Evolutionary conservation across 176 grass and related monocot species (phyloP).

Genomic region (Coix lacrymajobi): DNA sequence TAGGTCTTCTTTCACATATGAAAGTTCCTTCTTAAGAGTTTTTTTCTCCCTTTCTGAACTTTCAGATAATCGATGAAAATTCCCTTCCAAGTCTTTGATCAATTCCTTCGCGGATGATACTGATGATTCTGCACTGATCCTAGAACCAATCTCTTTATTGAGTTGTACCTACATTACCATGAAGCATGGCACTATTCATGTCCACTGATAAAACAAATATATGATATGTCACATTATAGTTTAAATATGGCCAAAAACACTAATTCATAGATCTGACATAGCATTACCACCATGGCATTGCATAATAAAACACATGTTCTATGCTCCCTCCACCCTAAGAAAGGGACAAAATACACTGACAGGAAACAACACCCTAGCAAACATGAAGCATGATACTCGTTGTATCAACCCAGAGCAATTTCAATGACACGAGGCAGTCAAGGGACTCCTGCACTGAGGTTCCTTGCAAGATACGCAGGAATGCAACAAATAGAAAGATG

Average conservation of each 20-base stretch:
- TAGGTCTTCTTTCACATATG: slow-evolving; percentile 66
- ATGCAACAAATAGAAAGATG: background rate
- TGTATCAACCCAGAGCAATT: background rate
- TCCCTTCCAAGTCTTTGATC: slow-evolving; percentile 59
- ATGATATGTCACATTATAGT: background rate
- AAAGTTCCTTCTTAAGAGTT: slow-evolving; percentile 62
- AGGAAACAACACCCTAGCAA: background rate
- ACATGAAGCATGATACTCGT: background rate
- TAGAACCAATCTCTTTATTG: slow-evolving; percentile 66
- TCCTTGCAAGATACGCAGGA: background rate
- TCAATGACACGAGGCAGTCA: background rate
- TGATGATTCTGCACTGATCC: slow-evolving; percentile 52
- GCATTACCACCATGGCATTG: background rate
- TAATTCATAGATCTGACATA: background rate
- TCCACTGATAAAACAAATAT: slow-evolving; percentile 6
- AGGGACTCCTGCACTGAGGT: background rate
- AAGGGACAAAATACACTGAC: background rate
- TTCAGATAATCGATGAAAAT: slow-evolving; percentile 58
- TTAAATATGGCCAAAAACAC: background rate
- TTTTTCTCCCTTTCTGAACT: slow-evolving; percentile 87
- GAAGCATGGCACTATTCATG: background rate
- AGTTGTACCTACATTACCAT: slow-evolving; percentile 56
- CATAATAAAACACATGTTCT: background rate
- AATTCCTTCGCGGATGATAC: slow-evolving; percentile 60
- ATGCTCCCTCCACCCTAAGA: background rate